Evolutionary conservation across 306 rosid genomes (phyloP), one percentile per base, ranked within the genome.

Genomic region (Malus sieversii): DNA sequence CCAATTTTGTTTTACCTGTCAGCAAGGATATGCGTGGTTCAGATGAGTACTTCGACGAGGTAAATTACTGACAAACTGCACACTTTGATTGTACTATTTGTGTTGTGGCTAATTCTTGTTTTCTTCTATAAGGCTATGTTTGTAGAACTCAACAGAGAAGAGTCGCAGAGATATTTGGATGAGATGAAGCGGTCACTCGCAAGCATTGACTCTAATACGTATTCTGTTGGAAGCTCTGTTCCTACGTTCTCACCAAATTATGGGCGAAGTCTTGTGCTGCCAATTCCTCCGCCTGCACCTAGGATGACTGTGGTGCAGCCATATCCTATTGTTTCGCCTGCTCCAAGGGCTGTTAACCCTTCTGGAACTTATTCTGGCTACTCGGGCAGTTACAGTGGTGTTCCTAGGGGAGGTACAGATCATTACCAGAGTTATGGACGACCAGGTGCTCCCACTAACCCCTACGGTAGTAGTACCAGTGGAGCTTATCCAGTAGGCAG

Each of bases 41-140:
- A 20, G 87, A 82, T 61, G 94, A 87, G 74, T 77, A 44, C 82
- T 87, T 87, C 77, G 85, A 84, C 80, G 59, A 69, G 84, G 94
- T 87, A 87, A 19, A 40, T 68, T 77, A 62, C 20, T 72, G 63
- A 55, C 68, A 22, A 55, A 20, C 76, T 33, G 66, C 74, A 38
- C 27, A 38, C 68, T 46, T 2, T 4, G 4, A n/a, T 73, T 20
- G 48, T 20, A 25, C 23, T 78, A 19, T 59, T 20, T 18, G 30
- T 58, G 71, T 52, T 81, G 19, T 71, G 74, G 20, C 30, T 46
- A 27, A 73, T 60, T 23, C 30, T 63, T 33, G 33, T 46, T 53
- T 76, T 77, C 53, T 71, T 78, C 81, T 61, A 35, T 53, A 52
- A 89, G 91, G 91, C 85, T 73, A 68, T 85, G 72, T 89, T 85